phyloP scores from a whole-genome alignment of 768 basidiomycete species.

The Leccinum rimulosum region DNA sequence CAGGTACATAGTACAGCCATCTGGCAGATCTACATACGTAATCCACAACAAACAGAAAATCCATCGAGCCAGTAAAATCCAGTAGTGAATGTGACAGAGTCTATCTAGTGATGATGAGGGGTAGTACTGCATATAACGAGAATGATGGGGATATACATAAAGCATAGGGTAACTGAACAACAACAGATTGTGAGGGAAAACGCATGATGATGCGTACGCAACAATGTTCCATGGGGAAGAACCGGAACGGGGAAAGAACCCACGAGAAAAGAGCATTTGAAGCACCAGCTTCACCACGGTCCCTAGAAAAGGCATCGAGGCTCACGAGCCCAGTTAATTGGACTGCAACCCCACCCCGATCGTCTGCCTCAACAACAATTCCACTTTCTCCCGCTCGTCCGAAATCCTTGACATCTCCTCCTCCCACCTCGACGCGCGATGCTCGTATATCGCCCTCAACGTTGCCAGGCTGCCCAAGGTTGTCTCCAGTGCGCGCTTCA shows the following conservation, averaged over 20 bases:
- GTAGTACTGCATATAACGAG: not conserved
- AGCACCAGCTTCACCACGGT: not conserved
- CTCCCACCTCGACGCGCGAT: constrained; percentile 64
- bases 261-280: not conserved
- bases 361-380: constrained; percentile 63
- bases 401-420: constrained; percentile 66
- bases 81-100: not conserved
- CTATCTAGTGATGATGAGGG: not conserved
- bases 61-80: not conserved
- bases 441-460: constrained; percentile 63
- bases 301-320: not conserved
- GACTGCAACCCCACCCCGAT: constrained; percentile 42
- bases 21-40: too few species aligned
- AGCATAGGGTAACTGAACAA: not conserved
- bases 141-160: not conserved
- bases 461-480: constrained; percentile 64
- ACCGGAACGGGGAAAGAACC: not conserved
- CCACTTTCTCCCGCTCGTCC: constrained; percentile 67
- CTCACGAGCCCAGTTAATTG: constrained; percentile 15
- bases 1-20: too few species aligned
- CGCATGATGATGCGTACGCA: not conserved
- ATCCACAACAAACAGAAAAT: too few species aligned
- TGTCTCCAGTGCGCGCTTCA: constrained; percentile 65
- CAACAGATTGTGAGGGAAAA: not conserved
- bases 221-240: not conserved